Base-by-base conservation (phyloP, 2,329 filamentous ascomycete species). In the Epicoccum nigrum region DNA sequence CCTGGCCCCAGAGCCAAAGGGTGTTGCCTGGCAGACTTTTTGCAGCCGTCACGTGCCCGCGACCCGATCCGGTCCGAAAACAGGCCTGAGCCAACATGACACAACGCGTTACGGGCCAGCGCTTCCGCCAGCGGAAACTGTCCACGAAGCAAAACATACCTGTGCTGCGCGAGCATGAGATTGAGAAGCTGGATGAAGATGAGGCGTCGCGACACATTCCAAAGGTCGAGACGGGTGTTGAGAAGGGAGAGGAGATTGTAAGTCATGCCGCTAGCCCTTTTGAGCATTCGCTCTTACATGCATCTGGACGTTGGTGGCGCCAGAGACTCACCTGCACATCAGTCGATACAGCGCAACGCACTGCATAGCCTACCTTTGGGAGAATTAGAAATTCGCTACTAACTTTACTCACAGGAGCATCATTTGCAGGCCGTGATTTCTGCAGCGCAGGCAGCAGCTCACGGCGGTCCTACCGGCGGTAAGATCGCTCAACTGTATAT, bases 241-340 rank as follows among this genome's bases (percentile, higher is more conserved):
- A 99, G 77, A 92, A 96, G 74, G 90, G 87, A 60, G 94, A 99
- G 78, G 92, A 97, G 85, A 93, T 93, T 79, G 94, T 97, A 77
- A 86, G 92, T 90, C 20, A 44, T 50, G 37, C 47, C 67, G 56
- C 68, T 70, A 67, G 58, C 68, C 63, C 12, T 17, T 69, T 72
- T 63, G 45, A 64, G 60, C 59, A 35, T 56, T 53, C 53, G 53
- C 50, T 46, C 17, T 56, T 31, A 20, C 9, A 9, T 25, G 6
- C 9, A 25, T 6, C 42, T 17, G 35, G 33, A n/a, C 15, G 15
- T 37, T 39, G 38, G 49, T 47, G 49, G 49, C 59, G 19, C 35
- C 23, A 34, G 40, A 17, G 19, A 43, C 32, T 28, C 16, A 47
- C 16, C 27, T 20, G 38, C 21, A 38, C 17, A 34, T 38, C 16